Evolutionary conservation across 331 rosid species (phyloP).

Genomic region (Pyrus hybrid): DNA sequence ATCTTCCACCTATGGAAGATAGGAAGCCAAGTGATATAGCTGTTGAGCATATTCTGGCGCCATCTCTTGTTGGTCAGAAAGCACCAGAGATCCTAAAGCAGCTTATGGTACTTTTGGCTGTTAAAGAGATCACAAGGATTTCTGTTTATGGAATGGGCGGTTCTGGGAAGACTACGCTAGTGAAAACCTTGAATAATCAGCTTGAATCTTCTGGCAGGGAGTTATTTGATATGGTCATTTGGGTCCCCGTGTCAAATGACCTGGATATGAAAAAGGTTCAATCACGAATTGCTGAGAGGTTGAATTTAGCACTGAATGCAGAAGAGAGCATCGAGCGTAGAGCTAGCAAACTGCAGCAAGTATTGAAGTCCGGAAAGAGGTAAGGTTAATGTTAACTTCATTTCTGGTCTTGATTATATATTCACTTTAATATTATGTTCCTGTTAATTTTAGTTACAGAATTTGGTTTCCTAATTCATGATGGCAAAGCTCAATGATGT

Average conservation of each 20-base stretch:
- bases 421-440: not conserved
- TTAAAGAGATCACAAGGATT: not conserved
- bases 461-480: not conserved
- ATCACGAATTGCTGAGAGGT: constrained; percentile 11
- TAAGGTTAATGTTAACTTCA: not conserved
- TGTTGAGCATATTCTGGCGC: not conserved
- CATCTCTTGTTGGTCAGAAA: constrained; percentile 7
- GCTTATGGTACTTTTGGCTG: constrained; percentile 7
- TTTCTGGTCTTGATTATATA: not conserved
- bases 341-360: not conserved
- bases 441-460: not conserved
- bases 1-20: not conserved
- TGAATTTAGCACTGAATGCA: constrained; percentile 9
- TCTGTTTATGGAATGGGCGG: constrained; percentile 16
- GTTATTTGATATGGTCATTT: constrained; percentile 8
- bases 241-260: constrained; percentile 16
- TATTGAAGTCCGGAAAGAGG: constrained; percentile 1
- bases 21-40: not conserved
- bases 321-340: constrained; percentile 8
- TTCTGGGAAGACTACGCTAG: constrained; percentile 16
- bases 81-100: constrained; percentile 7
- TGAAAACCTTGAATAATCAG: constrained; percentile 13
- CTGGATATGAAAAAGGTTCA: constrained; percentile 12
- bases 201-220: not conserved
- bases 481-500: not conserved